Evolutionary conservation across 2,329 filamentous ascomycete species (phyloP).

Genomic region (Colletotrichum noveboracense): DNA sequence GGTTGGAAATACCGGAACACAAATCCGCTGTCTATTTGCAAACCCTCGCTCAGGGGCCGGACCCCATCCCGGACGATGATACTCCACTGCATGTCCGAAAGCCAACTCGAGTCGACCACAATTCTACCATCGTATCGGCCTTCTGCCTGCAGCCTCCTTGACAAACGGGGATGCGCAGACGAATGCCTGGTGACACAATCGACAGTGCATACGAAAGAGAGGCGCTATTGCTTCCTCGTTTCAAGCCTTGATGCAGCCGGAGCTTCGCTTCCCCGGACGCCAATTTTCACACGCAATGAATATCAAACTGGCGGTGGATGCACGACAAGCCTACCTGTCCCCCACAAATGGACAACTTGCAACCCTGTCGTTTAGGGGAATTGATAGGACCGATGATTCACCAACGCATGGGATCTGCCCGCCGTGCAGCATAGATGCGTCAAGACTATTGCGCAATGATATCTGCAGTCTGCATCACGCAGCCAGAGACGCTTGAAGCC

Average conservation of each 20-base stretch:
- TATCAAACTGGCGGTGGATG: slow-evolving; percentile 24
- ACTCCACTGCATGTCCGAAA: neutral
- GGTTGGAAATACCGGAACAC: neutral
- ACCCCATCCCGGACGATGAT: neutral
- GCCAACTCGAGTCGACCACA: neutral
- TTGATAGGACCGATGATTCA: slow-evolving; percentile 24
- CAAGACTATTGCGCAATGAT: neutral
- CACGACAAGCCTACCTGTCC: slow-evolving; percentile 24
- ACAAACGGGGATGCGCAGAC: neutral
- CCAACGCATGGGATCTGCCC: slow-evolving; percentile 12
- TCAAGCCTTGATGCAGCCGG: neutral
- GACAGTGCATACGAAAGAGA: neutral
- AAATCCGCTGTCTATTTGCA: neutral
- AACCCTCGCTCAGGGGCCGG: neutral
- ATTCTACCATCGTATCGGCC: neutral
- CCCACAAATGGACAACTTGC: slow-evolving; percentile 18
- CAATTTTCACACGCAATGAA: slow-evolving; percentile 22
- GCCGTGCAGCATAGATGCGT: neutral
- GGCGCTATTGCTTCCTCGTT: neutral
- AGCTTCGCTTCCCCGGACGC: neutral
- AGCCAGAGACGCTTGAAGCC: neutral
- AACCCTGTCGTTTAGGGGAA: slow-evolving; percentile 17
- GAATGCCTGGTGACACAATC: neutral
- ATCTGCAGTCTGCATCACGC: neutral
- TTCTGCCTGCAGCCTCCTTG: neutral